Conservation (phyloP, 78 protist genomes). For the Dictyostelium discoideum region DNA sequence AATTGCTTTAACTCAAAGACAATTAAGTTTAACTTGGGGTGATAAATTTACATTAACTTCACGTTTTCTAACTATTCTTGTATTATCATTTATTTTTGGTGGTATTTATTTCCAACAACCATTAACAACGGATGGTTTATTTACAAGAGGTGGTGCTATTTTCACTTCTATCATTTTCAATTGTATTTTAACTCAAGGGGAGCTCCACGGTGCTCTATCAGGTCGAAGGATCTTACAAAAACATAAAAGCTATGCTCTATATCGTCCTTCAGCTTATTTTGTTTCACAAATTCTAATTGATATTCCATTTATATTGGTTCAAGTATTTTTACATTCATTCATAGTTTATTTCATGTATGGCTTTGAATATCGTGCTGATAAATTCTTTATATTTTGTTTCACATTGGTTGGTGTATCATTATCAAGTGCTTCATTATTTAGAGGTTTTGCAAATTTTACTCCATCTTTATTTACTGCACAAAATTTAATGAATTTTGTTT, state of each 20-base stretch:
- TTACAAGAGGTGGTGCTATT: slow-evolving; percentile 70
- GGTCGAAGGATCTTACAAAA: slow-evolving; percentile 56
- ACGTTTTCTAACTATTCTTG: slow-evolving; percentile 10
- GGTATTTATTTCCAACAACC: slow-evolving; percentile 46
- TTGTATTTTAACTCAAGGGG: slow-evolving; percentile 63
- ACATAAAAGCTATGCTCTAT: slow-evolving; percentile 66
- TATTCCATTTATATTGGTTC: slow-evolving; percentile 37
- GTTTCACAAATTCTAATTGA: slow-evolving; percentile 54
- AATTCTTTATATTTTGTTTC: slow-evolving; percentile 54
- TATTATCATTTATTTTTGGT: slow-evolving; percentile 42
- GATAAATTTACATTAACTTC: slow-evolving; percentile 48
- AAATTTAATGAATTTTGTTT: slow-evolving; percentile 33
- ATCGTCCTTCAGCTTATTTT: slow-evolving; percentile 54
- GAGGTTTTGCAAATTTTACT: slow-evolving; percentile 50
- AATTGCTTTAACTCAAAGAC: slow-evolving; percentile 31
- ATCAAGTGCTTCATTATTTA: slow-evolving; percentile 21
- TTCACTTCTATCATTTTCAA: slow-evolving; percentile 38
- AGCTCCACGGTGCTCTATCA: no score
- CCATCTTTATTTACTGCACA: slow-evolving; percentile 55
- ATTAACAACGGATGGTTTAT: slow-evolving; percentile 9
- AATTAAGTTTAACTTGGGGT: slow-evolving; percentile 42
- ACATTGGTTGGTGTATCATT: slow-evolving; percentile 28
- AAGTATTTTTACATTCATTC: slow-evolving; percentile 33
- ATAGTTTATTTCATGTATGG: slow-evolving; percentile 73
- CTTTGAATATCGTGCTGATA: slow-evolving; percentile 39